Evolutionary conservation across 768 basidiomycete genomes (phyloP).

Genomic region (Hericium alpestre): DNA sequence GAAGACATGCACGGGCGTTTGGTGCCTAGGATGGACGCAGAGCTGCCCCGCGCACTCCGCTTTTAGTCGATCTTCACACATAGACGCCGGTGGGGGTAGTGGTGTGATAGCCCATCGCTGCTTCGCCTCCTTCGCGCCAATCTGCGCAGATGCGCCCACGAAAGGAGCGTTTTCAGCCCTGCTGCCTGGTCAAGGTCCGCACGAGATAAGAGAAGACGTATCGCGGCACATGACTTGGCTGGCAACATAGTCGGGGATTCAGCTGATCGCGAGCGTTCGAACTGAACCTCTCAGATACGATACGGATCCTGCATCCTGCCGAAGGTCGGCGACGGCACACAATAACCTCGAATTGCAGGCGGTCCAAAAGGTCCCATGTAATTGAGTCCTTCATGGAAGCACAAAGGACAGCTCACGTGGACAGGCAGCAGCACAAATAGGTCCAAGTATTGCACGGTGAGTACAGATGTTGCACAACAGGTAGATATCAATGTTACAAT

Average conservation of each 20-base stretch:
- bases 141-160: not conserved
- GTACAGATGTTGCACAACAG: not conserved
- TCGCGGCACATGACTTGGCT: constrained; percentile 1
- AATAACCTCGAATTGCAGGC: not conserved
- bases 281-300: not conserved
- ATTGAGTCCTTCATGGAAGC: not conserved
- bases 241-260: not conserved
- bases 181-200: not conserved
- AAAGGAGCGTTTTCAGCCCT: not conserved
- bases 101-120: not conserved
- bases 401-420: not conserved
- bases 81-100: not conserved
- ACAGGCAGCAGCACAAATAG: not conserved
- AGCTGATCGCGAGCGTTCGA: not conserved
- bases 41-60: not conserved
- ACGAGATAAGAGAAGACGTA: constrained; percentile 1
- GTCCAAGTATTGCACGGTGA: too few species aligned
- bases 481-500: constrained; percentile 13
- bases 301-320: not conserved
- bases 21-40: constrained; percentile 9
- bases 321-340: not conserved
- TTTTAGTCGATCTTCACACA: not conserved
- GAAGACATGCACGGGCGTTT: constrained; percentile 18
- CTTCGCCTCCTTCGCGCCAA: not conserved
- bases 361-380: not conserved